phyloP scores from a whole-genome alignment of 352 stramenopile genomes.

The Globisporangium polare region DNA sequence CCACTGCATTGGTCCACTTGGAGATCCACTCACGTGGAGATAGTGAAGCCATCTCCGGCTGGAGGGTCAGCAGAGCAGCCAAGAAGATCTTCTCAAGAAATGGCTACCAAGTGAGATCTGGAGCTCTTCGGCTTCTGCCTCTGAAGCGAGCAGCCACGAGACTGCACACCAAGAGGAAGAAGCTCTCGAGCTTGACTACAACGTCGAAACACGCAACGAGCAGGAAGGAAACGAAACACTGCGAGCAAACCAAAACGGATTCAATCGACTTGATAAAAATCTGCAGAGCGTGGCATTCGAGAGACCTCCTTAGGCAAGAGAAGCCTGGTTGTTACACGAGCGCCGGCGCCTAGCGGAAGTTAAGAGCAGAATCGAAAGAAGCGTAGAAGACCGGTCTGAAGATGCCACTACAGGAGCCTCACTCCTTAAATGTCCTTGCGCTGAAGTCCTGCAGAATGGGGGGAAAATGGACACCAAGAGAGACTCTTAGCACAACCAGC shows the following conservation, averaged over 20 bases:
- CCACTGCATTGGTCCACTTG: no score
- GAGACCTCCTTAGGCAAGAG: neutral
- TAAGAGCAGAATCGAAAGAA: slow-evolving; percentile 19
- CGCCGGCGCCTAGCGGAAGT: slow-evolving; percentile 5
- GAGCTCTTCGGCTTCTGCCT: no score
- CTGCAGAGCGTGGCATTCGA: slow-evolving; percentile 14
- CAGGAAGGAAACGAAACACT: neutral
- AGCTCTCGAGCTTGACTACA: no score
- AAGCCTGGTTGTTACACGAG: slow-evolving; percentile 3
- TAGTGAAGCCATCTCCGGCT: no score
- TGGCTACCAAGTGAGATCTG: no score
- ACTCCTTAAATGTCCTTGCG: slow-evolving; percentile 90
- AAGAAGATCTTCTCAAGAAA: neutral
- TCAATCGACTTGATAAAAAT: slow-evolving; percentile 17
- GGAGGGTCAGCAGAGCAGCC: slow-evolving; percentile 1
- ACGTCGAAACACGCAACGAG: neutral
- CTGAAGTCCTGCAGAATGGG: slow-evolving; percentile 64
- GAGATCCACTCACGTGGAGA: no score
- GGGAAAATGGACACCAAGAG: neutral
- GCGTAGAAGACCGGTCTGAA: slow-evolving; percentile 83
- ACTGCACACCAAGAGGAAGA: no score
- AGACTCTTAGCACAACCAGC: neutral
- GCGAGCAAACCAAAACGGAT: slow-evolving; percentile 16
- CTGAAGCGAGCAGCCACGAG: no score
- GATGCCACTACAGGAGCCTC: slow-evolving; percentile 41